Percentiles rank a stretch among this genome's conserved stretches.
Evolutionary conservation across 2,329 filamentous ascomycete species (phyloP).

Genomic region (Herpomyces periplanetae): DNA sequence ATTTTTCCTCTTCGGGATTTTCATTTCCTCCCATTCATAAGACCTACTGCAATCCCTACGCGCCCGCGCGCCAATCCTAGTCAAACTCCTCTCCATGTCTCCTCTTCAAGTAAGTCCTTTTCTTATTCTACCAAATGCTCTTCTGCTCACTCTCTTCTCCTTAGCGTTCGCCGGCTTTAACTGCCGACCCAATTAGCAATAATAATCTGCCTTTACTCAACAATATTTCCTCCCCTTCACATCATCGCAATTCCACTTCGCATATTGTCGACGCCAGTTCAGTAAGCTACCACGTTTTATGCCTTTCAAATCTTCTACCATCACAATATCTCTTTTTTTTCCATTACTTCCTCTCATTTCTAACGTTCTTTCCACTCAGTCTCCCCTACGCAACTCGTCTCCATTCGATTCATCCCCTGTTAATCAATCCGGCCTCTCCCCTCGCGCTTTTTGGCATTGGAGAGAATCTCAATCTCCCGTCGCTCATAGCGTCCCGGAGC

Average conservation of each 20-base stretch:
- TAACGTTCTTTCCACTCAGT: conserved; percentile 2
- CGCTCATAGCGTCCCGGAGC: conserved; percentile 24
- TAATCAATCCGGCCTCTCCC: conserved; percentile 18
- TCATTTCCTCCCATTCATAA: conserved; percentile 20
- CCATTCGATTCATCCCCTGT: conserved; percentile 54
- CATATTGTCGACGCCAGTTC: conserved; percentile 3
- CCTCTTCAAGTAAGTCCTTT: conserved; percentile 83
- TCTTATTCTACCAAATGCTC: too few relatives aligned
- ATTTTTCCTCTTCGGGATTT: conserved; percentile 30
- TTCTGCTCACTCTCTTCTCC: too few relatives aligned
- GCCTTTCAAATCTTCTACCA: conserved; percentile 5
- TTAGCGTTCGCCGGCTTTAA: too few relatives aligned
- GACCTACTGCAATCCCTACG: conserved; percentile 16
- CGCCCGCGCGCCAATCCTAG: conserved; percentile 63
- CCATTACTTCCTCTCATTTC: not conserved
- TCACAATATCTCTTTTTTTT: conserved; percentile 5
- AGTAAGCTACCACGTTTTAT: conserved; percentile 2
- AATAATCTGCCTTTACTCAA: conserved; percentile 35
- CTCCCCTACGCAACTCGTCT: conserved; percentile 28
- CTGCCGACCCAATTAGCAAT: too few relatives aligned
- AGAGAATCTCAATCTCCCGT: conserved; percentile 22
- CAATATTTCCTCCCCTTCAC: conserved; percentile 15
- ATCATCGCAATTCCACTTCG: conserved; percentile 4
- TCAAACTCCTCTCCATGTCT: conserved; percentile 44
- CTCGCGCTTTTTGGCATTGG: conserved; percentile 61